Base-by-base conservation (phyloP, 306 rosid genomes). In the Delonix regia region DNA sequence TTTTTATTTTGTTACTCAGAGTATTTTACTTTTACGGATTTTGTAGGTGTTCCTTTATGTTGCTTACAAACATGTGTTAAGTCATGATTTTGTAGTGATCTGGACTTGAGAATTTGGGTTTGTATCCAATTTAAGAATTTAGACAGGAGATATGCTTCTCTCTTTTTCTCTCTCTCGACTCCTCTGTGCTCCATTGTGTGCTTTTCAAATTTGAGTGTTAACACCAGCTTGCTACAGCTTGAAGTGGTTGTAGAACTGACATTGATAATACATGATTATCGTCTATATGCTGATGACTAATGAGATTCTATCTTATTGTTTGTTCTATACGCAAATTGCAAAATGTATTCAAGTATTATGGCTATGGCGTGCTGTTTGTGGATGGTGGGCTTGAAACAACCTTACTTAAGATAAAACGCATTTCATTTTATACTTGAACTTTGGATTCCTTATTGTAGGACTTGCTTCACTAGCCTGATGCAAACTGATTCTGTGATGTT, bases 41-140 rank as follows among this genome's bases (percentile, higher is more conserved):
- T 74, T 61, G 55, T 82, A 79, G 82, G 28, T 7, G 63, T 39
- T 47, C 53, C 21, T 48, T 68, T 67, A 27, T 16, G 81, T 39
- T 81, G 34, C 13, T 69, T 80, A 57, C 45, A 53, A 51, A 47
- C 38, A 30, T 84, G 44, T 83, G 47, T 33, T 62, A 71, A 60
- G n/a, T 75, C 9, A 9, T 61, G 52, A 25, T 64, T 79, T 80
- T 76, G 73, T 83, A 79, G 73, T 57, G 24, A 42, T 65, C 13
- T 80, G 48, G 7, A 27, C 65, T 77, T 21, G 14, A 28, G 33
- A 33, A 47, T 41, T 18, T 56, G 6, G 33, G 44, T 59, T 76
- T 75, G 57, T 51, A 11, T 62, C 28, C 42, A 16, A 53, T 48
- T 62, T 78, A 12, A 74, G 61, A 67, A 60, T 44, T 81, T 0